A percentile compares a stretch with the other conserved stretches of the same genome.
Evolutionary conservation across 208 protist genomes (phyloP).

Genomic region (Trypanosoma cruzi): DNA sequence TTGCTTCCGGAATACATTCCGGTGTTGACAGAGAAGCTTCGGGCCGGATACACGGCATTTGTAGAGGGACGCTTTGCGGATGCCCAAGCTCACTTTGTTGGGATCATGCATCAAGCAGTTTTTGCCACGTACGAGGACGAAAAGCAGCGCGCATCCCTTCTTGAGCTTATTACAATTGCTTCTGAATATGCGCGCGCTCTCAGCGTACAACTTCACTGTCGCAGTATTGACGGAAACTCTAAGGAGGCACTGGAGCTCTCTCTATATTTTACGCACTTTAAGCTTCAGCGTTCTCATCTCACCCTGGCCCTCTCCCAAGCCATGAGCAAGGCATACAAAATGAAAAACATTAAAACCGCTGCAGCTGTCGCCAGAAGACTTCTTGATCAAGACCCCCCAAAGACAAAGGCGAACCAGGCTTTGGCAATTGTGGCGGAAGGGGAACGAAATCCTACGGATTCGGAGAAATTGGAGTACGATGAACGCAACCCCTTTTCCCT

Average conservation of each 20-base stretch:
- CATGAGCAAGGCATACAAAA: conserved; percentile 93
- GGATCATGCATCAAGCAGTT: conserved; percentile 81
- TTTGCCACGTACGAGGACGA: conserved; percentile 82
- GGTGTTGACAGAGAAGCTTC: conserved; percentile 61
- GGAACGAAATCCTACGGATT: conserved; percentile 84
- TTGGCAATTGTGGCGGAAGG: conserved; percentile 90
- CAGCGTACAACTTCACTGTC: conserved; percentile 77
- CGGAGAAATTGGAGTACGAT: conserved; percentile 93
- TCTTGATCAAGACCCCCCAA: conserved; percentile 93
- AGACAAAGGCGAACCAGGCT: conserved; percentile 86
- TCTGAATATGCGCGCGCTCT: conserved; percentile 78
- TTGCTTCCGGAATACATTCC: conserved; percentile 62
- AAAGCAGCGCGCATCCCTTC: conserved; percentile 44
- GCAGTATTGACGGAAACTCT: conserved; percentile 49
- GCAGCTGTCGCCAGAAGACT: conserved; percentile 92
- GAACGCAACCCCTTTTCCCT: conserved; percentile 97
- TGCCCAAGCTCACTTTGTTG: conserved; percentile 72
- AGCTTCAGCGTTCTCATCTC: conserved; percentile 93
- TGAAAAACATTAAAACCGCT: conserved; percentile 92
- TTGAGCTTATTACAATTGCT: conserved; percentile 59
- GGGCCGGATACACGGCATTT: conserved; percentile 82
- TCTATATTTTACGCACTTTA: conserved; percentile 98
- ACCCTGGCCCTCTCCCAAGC: conserved; percentile 92
- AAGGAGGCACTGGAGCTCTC: conserved; percentile 91
- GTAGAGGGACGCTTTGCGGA: conserved; percentile 94